Conservation (phyloP, 2,329 filamentous ascomycete genomes). For the Coniochaeta pulveracea region DNA sequence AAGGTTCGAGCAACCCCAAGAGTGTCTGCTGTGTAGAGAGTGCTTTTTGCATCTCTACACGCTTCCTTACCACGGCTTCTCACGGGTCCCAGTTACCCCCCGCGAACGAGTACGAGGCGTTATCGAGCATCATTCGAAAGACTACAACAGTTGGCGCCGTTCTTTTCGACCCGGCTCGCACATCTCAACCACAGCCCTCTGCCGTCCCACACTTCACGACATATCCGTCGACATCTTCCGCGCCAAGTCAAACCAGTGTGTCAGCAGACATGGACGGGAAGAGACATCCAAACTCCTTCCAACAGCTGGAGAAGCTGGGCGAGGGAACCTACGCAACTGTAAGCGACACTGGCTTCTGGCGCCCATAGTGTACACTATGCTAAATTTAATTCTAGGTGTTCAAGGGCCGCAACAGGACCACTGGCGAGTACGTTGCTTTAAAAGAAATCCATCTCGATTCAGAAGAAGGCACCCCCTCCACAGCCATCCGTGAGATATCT, state of each 20-base stretch:
- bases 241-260: conserved; percentile 3
- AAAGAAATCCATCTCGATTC: conserved; percentile 99
- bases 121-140: conserved; percentile 14
- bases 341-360: conserved; percentile 22
- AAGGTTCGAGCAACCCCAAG: conserved; percentile 3
- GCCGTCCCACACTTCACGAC: conserved; percentile 16
- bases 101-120: conserved; percentile 9
- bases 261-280: conserved; percentile 67
- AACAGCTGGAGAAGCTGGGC: conserved; percentile 97
- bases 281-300: conserved; percentile 90
- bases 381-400: conserved; percentile 58
- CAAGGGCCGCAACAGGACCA: conserved; percentile 91
- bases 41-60: conserved; percentile 13
- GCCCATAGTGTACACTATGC: neutral
- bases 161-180: conserved; percentile 26
- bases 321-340: conserved; percentile 98
- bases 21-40: conserved; percentile 8
- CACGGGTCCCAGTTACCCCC: conserved; percentile 12
- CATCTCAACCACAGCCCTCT: conserved; percentile 20
- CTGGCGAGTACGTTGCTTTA: conserved; percentile 87
- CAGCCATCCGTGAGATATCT: conserved; percentile 95
- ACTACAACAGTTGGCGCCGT: conserved; percentile 25
- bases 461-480: conserved; percentile 94
- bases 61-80: conserved; percentile 13
- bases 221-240: conserved; percentile 8